These are phyloP conservation scores for Amniculicola lignicola DNA, from an alignment of 495 filamentous ascomycete genomes.

Conservation along the genomic window DNA sequence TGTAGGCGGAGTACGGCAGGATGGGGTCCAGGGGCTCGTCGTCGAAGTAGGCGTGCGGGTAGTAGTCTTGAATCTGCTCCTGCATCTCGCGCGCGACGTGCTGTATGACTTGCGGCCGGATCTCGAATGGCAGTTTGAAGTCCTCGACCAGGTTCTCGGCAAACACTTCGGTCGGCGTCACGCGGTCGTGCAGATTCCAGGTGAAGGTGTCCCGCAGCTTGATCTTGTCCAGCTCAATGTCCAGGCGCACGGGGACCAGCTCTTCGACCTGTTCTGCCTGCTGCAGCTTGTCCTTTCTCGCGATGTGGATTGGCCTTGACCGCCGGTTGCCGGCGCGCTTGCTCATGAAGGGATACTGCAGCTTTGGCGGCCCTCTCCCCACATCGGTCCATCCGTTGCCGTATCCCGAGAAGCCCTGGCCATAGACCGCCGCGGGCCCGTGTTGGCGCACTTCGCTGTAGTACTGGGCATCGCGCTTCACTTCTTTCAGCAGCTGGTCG, in stretches of 20 bases:
- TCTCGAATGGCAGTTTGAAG: conserved; percentile 70
- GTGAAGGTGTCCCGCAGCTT: conserved; percentile 97
- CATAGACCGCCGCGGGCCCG: conserved; percentile 62
- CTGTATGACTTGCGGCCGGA: conserved; percentile 61
- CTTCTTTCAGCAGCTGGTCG: conserved; percentile 39
- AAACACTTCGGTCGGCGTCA: conserved; percentile 73
- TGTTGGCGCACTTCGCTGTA: conserved; percentile 49
- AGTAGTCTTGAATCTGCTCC: conserved; percentile 89
- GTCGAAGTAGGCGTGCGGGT: conserved; percentile 82
- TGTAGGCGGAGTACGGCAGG: conserved; percentile 88
- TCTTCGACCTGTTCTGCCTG: conserved; percentile 90
- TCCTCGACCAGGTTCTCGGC: conserved; percentile 89
- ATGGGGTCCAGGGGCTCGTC: conserved; percentile 89
- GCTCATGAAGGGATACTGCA: conserved; percentile 74
- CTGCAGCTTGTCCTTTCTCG: conserved; percentile 70
- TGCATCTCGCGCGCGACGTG: conserved; percentile 76
- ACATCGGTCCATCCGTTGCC: conserved; percentile 80
- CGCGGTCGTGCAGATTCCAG: conserved; percentile 92
- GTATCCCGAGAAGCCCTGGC: conserved; percentile 83
- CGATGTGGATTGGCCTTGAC: conserved; percentile 65
- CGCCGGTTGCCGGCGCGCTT: conserved; percentile 70
- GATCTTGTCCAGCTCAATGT: conserved; percentile 93
- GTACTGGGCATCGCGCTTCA: conserved; percentile 54
- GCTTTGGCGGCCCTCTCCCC: conserved; percentile 45
- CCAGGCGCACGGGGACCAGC: conserved; percentile 83